Percentiles rank a stretch among this genome's conserved stretches.
phyloP scores from a whole-genome alignment of 345 rosid species.

The Citrus australasica region DNA sequence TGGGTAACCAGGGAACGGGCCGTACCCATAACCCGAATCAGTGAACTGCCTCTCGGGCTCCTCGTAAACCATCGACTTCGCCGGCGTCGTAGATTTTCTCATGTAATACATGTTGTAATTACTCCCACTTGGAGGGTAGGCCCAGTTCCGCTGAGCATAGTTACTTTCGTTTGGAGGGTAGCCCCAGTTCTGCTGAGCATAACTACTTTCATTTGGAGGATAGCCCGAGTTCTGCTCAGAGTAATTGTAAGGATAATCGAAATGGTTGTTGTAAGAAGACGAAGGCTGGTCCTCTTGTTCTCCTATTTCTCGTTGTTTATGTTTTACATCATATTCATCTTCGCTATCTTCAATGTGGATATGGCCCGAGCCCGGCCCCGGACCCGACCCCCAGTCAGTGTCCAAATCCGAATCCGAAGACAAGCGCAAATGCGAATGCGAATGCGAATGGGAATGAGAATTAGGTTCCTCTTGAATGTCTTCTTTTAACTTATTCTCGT shows the following conservation, averaged over 20 bases:
- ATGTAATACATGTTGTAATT: conserved; percentile 53
- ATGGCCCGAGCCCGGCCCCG: conserved; percentile 41
- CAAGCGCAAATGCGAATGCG: conserved; percentile 52
- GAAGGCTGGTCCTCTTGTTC: not conserved
- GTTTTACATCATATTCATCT: conserved; percentile 8
- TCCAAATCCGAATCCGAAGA: conserved; percentile 61
- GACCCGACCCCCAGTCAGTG: conserved; percentile 52
- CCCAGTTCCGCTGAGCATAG: conserved; percentile 48
- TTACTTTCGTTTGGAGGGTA: conserved; percentile 18
- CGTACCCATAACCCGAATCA: conserved; percentile 33
- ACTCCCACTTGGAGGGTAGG: conserved; percentile 16
- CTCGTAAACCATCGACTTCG: conserved; percentile 63
- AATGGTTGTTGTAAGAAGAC: conserved; percentile 2
- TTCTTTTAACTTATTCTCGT: conserved; percentile 26
- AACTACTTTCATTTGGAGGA: not conserved
- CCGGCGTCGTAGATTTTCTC: conserved; percentile 66
- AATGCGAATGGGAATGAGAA: not conserved
- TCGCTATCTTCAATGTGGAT: conserved; percentile 38
- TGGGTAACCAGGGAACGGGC: conserved; percentile 30
- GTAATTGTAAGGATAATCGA: conserved; percentile 18
- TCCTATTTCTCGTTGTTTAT: not conserved
- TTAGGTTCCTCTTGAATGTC: conserved; percentile 34
- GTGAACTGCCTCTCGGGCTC: conserved; percentile 46
- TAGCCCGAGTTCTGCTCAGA: conserved; percentile 10
- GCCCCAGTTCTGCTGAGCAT: conserved; percentile 46